Base-by-base conservation (phyloP, 2,329 filamentous ascomycete genomes). In the Trichoderma atrobrunneum region DNA sequence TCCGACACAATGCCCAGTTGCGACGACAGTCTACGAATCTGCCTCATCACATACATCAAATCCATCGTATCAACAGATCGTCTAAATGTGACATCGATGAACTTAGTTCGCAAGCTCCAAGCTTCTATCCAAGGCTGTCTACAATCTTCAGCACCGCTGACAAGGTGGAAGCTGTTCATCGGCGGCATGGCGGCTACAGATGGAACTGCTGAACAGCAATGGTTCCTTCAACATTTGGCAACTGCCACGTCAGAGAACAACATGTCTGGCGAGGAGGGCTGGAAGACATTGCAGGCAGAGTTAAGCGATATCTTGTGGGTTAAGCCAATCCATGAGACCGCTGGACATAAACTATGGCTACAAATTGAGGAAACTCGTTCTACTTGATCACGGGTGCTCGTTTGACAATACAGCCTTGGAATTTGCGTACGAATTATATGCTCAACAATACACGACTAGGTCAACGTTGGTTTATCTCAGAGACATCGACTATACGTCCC, bases 11-110 rank as follows among this genome's bases (percentile, higher is more conserved):
- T 69, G 56, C 51, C 56, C n/a, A 39, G 59, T 12, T 69, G 67
- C 21, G 57, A 70, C 5, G 34, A 70, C 39, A 54, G 67, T 30
- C 30, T 70, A 1, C 57, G 67, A 18, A 62, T 70, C 11, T 62
- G 36, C 30, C 67, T 70, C 39, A 70, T 70, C 5, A 21, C 62
- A 7, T 70, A 70, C 39, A 36, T 70, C 36, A 70, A 70, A 8
- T 70, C 67, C 21, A 30, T 62, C 18, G 43, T 32, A 34, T 54
- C 39, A 8, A n/a, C 14, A 30, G 39, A 61, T 6, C 39, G 30
- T 5, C 30, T 62, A 6, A 70, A 28, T 39, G 5, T 18, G n/a
- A 70, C 67, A 8, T 70, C 67, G 5, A 62, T 21, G 57, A 51
- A 62, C 26, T 48, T 70, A 28, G 39, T 70, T 11, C 57, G 36